A percentile compares a stretch with the other conserved stretches of the same genome.
Evolutionary conservation across 208 protist species (phyloP).

Genomic region (Acanthamoeba triangularis): DNA sequence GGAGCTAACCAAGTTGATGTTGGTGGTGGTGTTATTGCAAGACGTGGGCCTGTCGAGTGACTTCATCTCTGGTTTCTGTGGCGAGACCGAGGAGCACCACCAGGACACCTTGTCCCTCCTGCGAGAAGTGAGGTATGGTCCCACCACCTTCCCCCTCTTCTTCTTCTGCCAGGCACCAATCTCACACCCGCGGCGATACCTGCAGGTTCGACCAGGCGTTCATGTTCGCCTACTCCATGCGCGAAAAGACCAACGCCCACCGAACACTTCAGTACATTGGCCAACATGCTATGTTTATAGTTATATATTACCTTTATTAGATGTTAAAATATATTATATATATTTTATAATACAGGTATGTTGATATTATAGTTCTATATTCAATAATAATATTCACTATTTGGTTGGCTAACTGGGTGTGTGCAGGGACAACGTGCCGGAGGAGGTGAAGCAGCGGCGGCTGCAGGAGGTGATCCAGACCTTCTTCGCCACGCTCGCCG

Average conservation of each 20-base stretch:
- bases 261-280: conserved; percentile 69
- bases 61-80: conserved; percentile 92
- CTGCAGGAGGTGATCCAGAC: conserved; percentile 84
- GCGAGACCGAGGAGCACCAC: conserved; percentile 91
- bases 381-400: too few species aligned
- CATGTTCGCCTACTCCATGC: conserved; percentile 91
- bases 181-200: too few species aligned
- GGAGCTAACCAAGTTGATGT: too few species aligned
- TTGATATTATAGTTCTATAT: too few species aligned
- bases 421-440: conserved; percentile 87
- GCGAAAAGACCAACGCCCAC: conserved; percentile 91
- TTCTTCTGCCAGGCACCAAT: too few species aligned
- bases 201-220: conserved; percentile 81
- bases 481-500: conserved; percentile 68
- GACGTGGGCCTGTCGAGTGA: conserved; percentile 84
- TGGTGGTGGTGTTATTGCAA: too few species aligned
- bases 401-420: too few species aligned
- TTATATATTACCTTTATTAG: not conserved
- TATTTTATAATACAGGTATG: not conserved
- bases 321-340: not conserved
- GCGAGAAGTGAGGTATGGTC: conserved; percentile 81
- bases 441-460: conserved; percentile 84
- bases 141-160: too few species aligned
- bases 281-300: not conserved
- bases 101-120: conserved; percentile 84